Base-by-base conservation (phyloP, 129 eudicot genomes). In the Flaveria trinervia region DNA sequence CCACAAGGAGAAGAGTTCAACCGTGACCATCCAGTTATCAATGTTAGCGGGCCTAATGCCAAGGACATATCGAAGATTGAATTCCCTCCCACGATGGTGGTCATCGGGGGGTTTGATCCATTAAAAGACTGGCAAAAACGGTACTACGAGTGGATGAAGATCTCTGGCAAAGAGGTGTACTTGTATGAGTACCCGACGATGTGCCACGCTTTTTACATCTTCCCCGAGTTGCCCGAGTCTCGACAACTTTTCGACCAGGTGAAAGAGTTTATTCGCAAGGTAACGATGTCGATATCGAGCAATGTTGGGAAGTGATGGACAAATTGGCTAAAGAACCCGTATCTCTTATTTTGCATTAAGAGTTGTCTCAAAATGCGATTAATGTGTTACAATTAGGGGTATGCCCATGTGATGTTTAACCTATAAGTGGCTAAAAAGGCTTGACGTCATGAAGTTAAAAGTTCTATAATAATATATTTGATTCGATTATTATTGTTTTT, bases 1-100 rank as follows among this genome's bases (percentile, higher is more conserved):
- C 68, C 68, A 62, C 68, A 14, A 62, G 68, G 68, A 5, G 68
- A 62, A 28, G 44, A 28, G 68, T 62, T 62, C 68, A 28, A 62
- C 7, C 68, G 45, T 1, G 68, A 62, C 20, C 68, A 62, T 28
- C 68, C 68, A 2, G 28, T 62, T 43, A 28, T 62, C 68, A 62
- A 62, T 0, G 68, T 62, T 2, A 62, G 68, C 11, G 68, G 45
- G 17, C 68, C 68, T 1, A 62, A 62, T 0, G 44, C 68, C 0
- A 18, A 4, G 4, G 45, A 62, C 45, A 62, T 62, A 62, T 62
- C 68, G 0, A 62, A 62, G 26, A 62, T 62, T 17, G 11, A 62
- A 1, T 62, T 62, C 20, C 68, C 68, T 0, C 68, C 68, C 1
- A 62, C 68, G n/a, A 62, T 62, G 68, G 68, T 62, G 44, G 68